Evolutionary conservation across 2,329 filamentous ascomycete species (phyloP).

Genomic region (Coniella lustricola): DNA sequence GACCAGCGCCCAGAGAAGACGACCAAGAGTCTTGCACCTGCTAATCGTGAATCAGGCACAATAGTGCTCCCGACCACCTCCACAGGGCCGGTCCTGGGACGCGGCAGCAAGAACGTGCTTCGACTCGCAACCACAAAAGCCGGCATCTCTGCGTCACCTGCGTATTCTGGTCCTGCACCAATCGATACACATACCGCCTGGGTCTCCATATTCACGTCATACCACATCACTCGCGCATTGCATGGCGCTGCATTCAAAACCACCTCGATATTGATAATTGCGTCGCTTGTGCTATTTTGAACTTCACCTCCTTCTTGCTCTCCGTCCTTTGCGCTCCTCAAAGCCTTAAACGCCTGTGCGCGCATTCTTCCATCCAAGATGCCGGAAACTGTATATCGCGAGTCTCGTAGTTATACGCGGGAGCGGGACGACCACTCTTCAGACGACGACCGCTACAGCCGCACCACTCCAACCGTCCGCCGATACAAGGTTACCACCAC

Average conservation of each 20-base stretch:
- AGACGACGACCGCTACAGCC: slow-evolving; percentile 40
- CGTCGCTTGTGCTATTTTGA: neutral
- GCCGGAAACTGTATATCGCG: slow-evolving; percentile 27
- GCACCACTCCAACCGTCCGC: slow-evolving; percentile 36
- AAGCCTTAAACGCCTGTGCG: neutral
- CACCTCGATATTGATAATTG: no score
- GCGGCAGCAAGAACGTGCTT: no score
- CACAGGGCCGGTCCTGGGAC: no score
- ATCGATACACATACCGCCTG: no score
- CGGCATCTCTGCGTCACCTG: no score
- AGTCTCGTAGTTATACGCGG: slow-evolving; percentile 26
- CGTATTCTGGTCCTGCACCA: no score
- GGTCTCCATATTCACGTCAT: slow-evolving; percentile 1
- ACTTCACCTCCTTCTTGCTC: neutral
- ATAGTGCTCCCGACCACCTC: no score
- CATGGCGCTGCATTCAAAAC: no score
- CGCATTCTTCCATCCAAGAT: slow-evolving; percentile 17
- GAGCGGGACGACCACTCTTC: slow-evolving; percentile 26
- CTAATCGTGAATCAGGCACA: no score
- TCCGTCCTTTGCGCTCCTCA: neutral
- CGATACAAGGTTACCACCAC: slow-evolving; percentile 45
- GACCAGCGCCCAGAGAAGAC: neutral
- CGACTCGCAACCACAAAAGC: neutral
- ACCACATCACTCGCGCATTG: neutral
- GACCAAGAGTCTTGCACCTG: neutral